phyloP scores from a whole-genome alignment of 768 basidiomycete species.

The Boletus pseudopeckii region DNA sequence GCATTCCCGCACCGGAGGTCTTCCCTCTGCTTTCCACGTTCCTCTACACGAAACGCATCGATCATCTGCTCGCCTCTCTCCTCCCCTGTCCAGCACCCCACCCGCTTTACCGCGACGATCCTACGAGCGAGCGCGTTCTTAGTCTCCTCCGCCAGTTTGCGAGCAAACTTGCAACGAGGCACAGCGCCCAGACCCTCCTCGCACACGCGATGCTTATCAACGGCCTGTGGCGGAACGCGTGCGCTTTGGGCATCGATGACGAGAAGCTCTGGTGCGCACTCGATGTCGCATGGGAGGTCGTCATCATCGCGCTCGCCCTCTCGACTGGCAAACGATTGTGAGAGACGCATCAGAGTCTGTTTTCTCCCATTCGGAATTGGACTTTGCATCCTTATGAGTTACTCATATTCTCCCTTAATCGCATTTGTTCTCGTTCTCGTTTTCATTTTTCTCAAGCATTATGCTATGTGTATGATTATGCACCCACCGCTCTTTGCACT shows the following conservation, averaged over 20 bases:
- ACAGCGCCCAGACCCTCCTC: slow-evolving; percentile 31
- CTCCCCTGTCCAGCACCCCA: slow-evolving; percentile 45
- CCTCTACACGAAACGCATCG: slow-evolving; percentile 65
- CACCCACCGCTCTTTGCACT: too few relatives aligned
- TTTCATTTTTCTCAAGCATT: too few relatives aligned
- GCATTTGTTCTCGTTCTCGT: neutral
- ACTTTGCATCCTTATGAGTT: slow-evolving; percentile 9
- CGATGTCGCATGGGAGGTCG: slow-evolving; percentile 49
- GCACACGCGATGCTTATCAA: slow-evolving; percentile 35
- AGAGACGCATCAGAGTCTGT: neutral
- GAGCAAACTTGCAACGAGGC: slow-evolving; percentile 11
- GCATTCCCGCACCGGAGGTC: slow-evolving; percentile 66
- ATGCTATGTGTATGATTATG: too few relatives aligned
- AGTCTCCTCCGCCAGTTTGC: slow-evolving; percentile 15
- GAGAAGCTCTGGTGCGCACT: slow-evolving; percentile 43
- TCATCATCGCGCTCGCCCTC: slow-evolving; percentile 39
- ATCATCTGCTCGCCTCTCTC: slow-evolving; percentile 55
- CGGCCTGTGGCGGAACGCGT: slow-evolving; percentile 51
- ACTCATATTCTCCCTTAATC: slow-evolving; percentile 8
- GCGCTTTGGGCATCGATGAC: slow-evolving; percentile 50
- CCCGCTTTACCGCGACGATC: slow-evolving; percentile 23
- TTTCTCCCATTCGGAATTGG: slow-evolving; percentile 2
- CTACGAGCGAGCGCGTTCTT: slow-evolving; percentile 14
- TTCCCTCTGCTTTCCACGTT: slow-evolving; percentile 63
- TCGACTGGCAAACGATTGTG: slow-evolving; percentile 24